Percentiles rank a stretch among this genome's conserved stretches.
phyloP scores from a whole-genome alignment of 345 rosid species.

The Raphanus sativus region DNA sequence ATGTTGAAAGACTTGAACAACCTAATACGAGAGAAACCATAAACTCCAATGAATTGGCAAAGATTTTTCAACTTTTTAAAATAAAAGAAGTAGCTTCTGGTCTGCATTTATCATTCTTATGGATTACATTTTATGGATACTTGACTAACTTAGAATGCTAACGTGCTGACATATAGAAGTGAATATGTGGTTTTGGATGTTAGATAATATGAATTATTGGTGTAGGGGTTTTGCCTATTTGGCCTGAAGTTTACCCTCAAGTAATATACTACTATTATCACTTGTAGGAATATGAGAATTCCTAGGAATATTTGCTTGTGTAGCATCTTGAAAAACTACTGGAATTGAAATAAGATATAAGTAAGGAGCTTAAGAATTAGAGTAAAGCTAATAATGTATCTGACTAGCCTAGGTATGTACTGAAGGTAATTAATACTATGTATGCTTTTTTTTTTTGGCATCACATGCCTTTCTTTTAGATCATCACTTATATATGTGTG shows the following conservation, averaged over 20 bases:
- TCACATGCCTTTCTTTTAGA: not conserved
- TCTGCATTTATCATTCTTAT: conserved; percentile 1
- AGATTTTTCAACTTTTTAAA: not conserved
- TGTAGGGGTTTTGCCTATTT: conserved; percentile 3
- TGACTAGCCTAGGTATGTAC: not conserved
- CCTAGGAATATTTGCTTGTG: conserved; percentile 4
- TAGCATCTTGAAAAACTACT: conserved; percentile 1
- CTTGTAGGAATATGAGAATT: not conserved
- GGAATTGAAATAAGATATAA: not conserved
- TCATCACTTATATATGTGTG: conserved; percentile 17
- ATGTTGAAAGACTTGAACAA: not conserved
- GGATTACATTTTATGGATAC: no score
- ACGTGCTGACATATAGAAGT: not conserved
- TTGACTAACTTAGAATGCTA: not conserved
- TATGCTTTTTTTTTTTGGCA: not conserved
- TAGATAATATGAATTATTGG: conserved; percentile 13
- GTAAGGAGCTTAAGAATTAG: not conserved
- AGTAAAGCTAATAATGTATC: not conserved
- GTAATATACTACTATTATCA: no score
- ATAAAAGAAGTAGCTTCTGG: conserved; percentile 14
- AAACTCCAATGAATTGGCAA: not conserved
- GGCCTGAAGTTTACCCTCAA: not conserved
- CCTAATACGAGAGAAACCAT: not conserved
- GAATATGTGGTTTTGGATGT: conserved; percentile 15
- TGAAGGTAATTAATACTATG: not conserved